Percentiles rank a stretch among this genome's conserved stretches.
These are phyloP conservation scores for Macadamia tetraphylla DNA, from an alignment of 164 flowering plant genomes.

Conservation along the genomic window DNA sequence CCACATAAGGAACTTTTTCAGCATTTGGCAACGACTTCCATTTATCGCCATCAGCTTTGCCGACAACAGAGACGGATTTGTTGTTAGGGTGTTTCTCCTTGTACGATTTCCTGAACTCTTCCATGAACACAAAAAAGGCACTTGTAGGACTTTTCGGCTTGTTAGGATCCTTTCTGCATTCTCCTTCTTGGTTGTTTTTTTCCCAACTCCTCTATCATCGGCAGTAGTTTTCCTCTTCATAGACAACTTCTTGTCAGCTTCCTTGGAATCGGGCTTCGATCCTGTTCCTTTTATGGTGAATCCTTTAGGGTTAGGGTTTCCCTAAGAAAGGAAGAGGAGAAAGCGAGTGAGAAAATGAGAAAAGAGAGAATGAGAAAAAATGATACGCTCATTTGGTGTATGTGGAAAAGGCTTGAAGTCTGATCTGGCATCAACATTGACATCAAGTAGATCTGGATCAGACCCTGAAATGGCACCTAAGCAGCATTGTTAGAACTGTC, in stretches of 20 bases:
- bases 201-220: constrained; percentile 20
- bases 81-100: constrained; percentile 71
- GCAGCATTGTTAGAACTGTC: too few relatives aligned
- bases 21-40: constrained; percentile 66
- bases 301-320: constrained; percentile 30
- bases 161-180: constrained; percentile 80
- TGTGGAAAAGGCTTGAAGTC: background rate
- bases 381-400: background rate
- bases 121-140: constrained; percentile 94
- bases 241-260: constrained; percentile 33
- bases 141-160: constrained; percentile 87
- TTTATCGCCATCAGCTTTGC: constrained; percentile 82
- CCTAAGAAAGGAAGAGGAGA: background rate
- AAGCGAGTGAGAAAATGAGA: background rate
- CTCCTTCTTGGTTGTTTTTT: constrained; percentile 34
- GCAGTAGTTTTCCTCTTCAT: constrained; percentile 19
- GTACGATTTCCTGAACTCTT: constrained; percentile 62
- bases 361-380: background rate
- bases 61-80: constrained; percentile 80
- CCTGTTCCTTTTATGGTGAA: constrained; percentile 28
- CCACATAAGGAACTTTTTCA: constrained; percentile 72
- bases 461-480: too few relatives aligned
- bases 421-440: too few relatives aligned
- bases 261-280: constrained; percentile 25
- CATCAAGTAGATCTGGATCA: too few relatives aligned